A percentile compares a stretch with the other conserved stretches of the same genome.
These are phyloP conservation scores for Candida hispaniensis DNA, from an alignment of 805 yeast species.

Conservation along the genomic window DNA sequence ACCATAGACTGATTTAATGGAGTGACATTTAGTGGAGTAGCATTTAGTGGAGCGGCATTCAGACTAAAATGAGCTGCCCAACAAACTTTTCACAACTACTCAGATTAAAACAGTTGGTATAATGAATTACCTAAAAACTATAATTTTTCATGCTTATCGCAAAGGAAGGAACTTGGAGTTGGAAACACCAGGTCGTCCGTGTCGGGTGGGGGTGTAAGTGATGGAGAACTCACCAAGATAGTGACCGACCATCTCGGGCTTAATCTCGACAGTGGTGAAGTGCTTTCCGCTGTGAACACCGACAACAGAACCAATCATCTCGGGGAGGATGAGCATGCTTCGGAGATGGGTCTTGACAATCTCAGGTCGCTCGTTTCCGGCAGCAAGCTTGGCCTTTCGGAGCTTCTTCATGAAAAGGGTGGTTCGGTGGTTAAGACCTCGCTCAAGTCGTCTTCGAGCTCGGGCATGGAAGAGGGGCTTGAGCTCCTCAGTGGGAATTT, in stretches of 20 bases:
- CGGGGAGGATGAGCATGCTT: conserved; percentile 98
- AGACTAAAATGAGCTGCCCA: too few species aligned
- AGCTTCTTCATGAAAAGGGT: conserved; percentile 93
- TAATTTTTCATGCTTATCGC: conserved; percentile 30
- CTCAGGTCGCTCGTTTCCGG: conserved; percentile 85
- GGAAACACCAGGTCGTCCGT: conserved; percentile 88
- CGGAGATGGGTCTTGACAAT: conserved; percentile 98
- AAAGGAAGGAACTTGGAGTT: conserved; percentile 70
- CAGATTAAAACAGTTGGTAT: too few species aligned
- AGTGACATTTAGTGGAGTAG: too few species aligned
- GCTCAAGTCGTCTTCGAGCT: conserved; percentile 98
- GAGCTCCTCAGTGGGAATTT: conserved; percentile 92
- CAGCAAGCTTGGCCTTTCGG: conserved; percentile 90
- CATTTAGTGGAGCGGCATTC: too few species aligned
- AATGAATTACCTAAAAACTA: conserved; percentile 1
- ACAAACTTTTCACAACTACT: too few species aligned
- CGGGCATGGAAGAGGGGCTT: conserved; percentile 95
- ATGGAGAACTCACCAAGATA: conserved; percentile 99
- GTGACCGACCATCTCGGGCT: conserved; percentile 99
- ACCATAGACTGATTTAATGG: too few species aligned
- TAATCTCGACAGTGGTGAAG: conserved; percentile 97
- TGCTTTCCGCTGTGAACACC: conserved; percentile 99
- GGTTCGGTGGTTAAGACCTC: conserved; percentile 94
- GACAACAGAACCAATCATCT: conserved; percentile 98
- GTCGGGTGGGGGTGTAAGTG: conserved; percentile 99